Base-by-base conservation (phyloP, 2,329 filamentous ascomycete genomes). In the Venturia pyrina region DNA sequence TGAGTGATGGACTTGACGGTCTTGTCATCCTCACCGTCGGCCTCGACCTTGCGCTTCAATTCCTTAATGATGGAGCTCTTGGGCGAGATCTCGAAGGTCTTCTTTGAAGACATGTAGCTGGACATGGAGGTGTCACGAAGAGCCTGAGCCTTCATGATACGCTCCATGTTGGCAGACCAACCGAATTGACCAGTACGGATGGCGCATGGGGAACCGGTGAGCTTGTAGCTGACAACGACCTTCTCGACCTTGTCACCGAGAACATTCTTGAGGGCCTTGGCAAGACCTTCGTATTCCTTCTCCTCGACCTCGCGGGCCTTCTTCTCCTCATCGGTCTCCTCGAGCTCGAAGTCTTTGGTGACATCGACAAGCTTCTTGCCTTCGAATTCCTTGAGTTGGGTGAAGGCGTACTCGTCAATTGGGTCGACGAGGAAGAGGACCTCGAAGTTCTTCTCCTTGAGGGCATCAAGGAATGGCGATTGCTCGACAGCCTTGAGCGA, bases 101-200 rank as follows among this genome's bases (percentile, higher is more conserved):
- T 99, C 93, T 99, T 99, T 79, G 93, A 98, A 71, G 91, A 96
- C 95, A 99, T 99, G 90, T 99, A 99, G 74, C 91, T 96, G 82
- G 87, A 91, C 95, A 99, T 99, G 75, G 93, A 97, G 73, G 95
- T 99, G 84, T 99, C 95, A 83, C 95, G 95, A 76, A 99, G 93
- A 76, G 95, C 95, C 86, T 99, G 95, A 37, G 95, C 95, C 89
- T 99, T 99, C 95, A 99, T 99, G 88, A 99, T 99, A 85, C 95
- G 95, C 87, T 99, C 95, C 95, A 99, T 99, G 88, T 99, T 99
- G 78, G 95, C 95, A 67, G 93, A 98, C 95, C 95, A 99, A 82
- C 95, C 95, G 81, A 99, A 99, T 83, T 98, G 95, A 76, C 95
- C 95, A 73, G 95, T 99, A 80, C 95, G 93, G 86, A 99, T 98